Evolutionary conservation across 2,329 filamentous ascomycete species (phyloP), one percentile per base, ranked within the genome.

Genomic region (Hyphodiscus sp.): DNA sequence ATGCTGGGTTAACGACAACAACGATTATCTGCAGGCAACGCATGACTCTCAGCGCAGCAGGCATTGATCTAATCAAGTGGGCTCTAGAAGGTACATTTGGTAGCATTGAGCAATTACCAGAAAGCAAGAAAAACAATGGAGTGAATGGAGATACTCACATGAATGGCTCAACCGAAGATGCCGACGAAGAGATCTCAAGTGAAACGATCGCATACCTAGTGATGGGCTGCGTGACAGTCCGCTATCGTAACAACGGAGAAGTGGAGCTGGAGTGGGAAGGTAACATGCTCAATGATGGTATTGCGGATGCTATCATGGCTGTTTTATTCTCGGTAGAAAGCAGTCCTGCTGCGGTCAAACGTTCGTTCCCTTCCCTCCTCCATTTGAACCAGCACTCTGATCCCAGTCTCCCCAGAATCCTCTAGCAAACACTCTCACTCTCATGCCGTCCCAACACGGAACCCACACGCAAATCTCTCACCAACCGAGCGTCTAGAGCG

Each of bases 241-340:
- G 85, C 19, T 91, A 94, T 70, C 80, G 80, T 58, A 80, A 76
- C 57, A 85, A 83, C 61, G 88, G 91, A 52, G 86, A 94, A 66
- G 81, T 96, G 6, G 91, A 95, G 68, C 76, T 97, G 2, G 91
- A 96, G 71, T 99, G 94, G 94, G 92, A 97, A 69, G 94, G 91
- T 54, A 99, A 97, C 68, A 88, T 96, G 74, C 85, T 96, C 66
- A 99, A 97, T 69, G 94, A 99, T 67, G 89, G 91, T 56, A 95
- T 99, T 65, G 94, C 94, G n/a, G 94, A 99, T 71, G 91, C 94
- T 16, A 87, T 97, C 51, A 89, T 97, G 78, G 91, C 91, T 0
- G 90, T 96, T 2, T 78, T 99, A 11, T 83, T 96, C 63, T 91
- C 88, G 0, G 89, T 96, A 20, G 94, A 99, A 72, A 95, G 87